Conservation (phyloP, 1,139 yeast species). For the Magnusiomyces fungicola region DNA sequence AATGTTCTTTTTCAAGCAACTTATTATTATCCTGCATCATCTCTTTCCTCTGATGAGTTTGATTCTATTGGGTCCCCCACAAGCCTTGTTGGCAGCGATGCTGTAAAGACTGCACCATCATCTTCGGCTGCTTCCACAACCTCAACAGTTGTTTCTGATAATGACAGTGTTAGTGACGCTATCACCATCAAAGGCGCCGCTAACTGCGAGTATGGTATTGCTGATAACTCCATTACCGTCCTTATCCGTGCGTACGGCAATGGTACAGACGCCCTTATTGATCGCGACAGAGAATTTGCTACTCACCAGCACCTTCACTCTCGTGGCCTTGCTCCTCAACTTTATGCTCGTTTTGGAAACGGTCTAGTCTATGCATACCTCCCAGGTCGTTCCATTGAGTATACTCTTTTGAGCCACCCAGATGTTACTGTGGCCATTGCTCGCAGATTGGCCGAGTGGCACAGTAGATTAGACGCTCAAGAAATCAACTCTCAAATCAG, state of each 20-base stretch:
- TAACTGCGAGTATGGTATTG: not conserved
- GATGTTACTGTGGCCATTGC: conserved; percentile 53
- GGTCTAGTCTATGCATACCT: conserved; percentile 69
- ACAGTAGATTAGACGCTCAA: conserved; percentile 38
- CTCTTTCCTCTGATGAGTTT: not conserved
- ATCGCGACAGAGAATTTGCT: conserved; percentile 68
- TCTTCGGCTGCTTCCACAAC: conserved; percentile 1
- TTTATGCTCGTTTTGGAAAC: conserved; percentile 62
- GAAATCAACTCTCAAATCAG: conserved; percentile 46
- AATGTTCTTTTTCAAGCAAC: conserved; percentile 57
- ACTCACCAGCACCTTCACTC: conserved; percentile 60
- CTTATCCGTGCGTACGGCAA: conserved; percentile 71
- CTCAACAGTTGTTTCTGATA: not conserved
- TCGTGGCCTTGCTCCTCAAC: conserved; percentile 58
- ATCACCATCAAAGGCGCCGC: not conserved
- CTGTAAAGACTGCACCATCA: not conserved
- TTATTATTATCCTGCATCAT: conserved; percentile 19
- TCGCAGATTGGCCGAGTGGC: conserved; percentile 68
- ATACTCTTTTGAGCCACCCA: conserved; percentile 45
- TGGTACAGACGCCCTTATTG: conserved; percentile 67
- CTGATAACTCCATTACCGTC: conserved; percentile 22
- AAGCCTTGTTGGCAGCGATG: not conserved
- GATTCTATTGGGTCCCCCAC: not conserved
- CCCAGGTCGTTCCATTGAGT: conserved; percentile 57
- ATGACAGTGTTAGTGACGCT: conserved; percentile 9